Evolutionary conservation across 2,329 filamentous ascomycete genomes (phyloP).

Genomic region (Aspergillus sp.): DNA sequence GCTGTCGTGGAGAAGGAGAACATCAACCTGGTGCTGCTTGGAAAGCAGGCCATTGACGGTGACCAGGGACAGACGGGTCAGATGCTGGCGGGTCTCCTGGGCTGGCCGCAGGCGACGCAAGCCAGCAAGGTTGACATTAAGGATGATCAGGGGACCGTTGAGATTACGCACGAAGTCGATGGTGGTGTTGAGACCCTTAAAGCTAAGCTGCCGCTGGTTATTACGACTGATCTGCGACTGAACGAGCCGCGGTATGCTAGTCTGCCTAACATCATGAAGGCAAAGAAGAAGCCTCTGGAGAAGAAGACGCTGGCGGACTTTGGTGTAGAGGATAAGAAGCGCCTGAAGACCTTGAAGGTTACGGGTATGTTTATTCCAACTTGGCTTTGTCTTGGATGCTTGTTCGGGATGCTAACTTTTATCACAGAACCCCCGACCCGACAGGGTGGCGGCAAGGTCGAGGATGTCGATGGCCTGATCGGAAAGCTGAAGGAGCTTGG

Average conservation of each 20-base stretch:
- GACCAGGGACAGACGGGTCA: slow-evolving; percentile 94
- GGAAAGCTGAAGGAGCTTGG: slow-evolving; percentile 93
- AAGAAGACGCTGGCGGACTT: slow-evolving; percentile 86
- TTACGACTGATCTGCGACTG: slow-evolving; percentile 90
- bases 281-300: slow-evolving; percentile 98
- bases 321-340: slow-evolving; percentile 70
- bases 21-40: slow-evolving; percentile 87
- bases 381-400: not conserved
- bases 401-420: not conserved
- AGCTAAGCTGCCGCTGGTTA: slow-evolving; percentile 83
- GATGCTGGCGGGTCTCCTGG: slow-evolving; percentile 91
- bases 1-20: slow-evolving; percentile 79
- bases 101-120: slow-evolving; percentile 94
- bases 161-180: slow-evolving; percentile 89
- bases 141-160: slow-evolving; percentile 66
- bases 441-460: slow-evolving; percentile 94
- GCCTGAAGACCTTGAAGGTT: slow-evolving; percentile 89
- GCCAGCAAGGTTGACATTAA: slow-evolving; percentile 78
- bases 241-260: slow-evolving; percentile 95
- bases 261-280: slow-evolving; percentile 99
- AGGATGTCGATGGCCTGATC: slow-evolving; percentile 94
- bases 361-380: slow-evolving; percentile 57
- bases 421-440: slow-evolving; percentile 74
- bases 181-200: slow-evolving; percentile 88
- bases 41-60: slow-evolving; percentile 98